phyloP scores from a whole-genome alignment of 352 stramenopile species.

The Globisporangium camurandrum region DNA sequence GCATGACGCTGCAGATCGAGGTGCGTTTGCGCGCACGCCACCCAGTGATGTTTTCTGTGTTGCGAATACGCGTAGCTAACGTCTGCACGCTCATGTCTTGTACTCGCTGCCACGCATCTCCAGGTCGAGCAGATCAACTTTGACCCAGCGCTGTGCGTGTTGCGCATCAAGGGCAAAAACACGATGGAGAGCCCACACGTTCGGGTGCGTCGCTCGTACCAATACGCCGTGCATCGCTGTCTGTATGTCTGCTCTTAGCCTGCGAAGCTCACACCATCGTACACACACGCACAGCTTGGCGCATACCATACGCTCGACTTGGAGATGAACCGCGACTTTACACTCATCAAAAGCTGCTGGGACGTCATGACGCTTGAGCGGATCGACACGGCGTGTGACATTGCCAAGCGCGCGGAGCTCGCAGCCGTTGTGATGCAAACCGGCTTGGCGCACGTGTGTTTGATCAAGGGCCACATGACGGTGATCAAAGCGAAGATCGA shows the following conservation, averaged over 20 bases:
- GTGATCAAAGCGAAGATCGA: conserved; percentile 94
- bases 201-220: conserved; percentile 47
- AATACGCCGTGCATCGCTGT: neutral
- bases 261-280: neutral
- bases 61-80: too few relatives aligned
- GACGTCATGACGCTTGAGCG: conserved; percentile 96
- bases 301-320: conserved; percentile 97
- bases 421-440: conserved; percentile 95
- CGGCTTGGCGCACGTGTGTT: conserved; percentile 94
- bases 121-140: conserved; percentile 96
- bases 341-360: conserved; percentile 95
- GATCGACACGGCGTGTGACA: conserved; percentile 93
- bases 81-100: neutral
- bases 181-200: conserved; percentile 92
- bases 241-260: neutral
- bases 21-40: conserved; percentile 15
- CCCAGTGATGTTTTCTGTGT: too few relatives aligned
- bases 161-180: conserved; percentile 95
- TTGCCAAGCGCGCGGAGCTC: conserved; percentile 92
- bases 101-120: conserved; percentile 2
- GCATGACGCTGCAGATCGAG: conserved; percentile 94
- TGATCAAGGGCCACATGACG: conserved; percentile 97
- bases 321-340: conserved; percentile 95
- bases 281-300: conserved; percentile 68
- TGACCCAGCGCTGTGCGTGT: conserved; percentile 87